These are phyloP conservation scores for Thinopyrum elongatum DNA, from an alignment of 176 grass and related monocot genomes.

Conservation along the genomic window DNA sequence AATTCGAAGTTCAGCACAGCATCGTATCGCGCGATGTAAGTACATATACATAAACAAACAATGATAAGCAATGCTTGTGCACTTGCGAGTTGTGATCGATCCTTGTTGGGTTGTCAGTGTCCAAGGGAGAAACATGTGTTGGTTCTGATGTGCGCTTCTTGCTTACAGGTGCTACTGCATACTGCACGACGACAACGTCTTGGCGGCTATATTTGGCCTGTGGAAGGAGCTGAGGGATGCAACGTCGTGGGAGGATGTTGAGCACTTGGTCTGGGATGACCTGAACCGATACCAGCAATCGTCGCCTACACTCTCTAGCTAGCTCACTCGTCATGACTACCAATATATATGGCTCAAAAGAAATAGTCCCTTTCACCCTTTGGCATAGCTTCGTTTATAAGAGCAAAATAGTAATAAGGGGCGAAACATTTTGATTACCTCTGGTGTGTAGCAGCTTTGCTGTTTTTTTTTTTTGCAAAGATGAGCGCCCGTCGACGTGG, in stretches of 20 bases:
- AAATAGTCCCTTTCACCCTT: not conserved
- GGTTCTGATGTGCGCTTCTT: not conserved
- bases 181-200: conserved; percentile 84
- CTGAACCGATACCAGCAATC: conserved; percentile 65
- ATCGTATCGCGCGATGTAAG: conserved; percentile 82
- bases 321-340: not conserved
- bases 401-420: not conserved
- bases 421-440: too few relatives aligned
- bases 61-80: not conserved
- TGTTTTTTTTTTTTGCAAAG: too few relatives aligned
- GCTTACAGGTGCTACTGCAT: conserved; percentile 85
- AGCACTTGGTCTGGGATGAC: conserved; percentile 74
- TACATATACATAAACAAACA: not conserved
- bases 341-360: not conserved
- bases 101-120: not conserved
- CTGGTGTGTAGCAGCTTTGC: too few relatives aligned
- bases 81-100: not conserved
- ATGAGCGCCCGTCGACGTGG: too few relatives aligned
- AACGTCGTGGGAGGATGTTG: conserved; percentile 68
- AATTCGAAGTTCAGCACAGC: conserved; percentile 63
- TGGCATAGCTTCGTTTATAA: not conserved
- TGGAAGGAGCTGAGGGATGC: conserved; percentile 72
- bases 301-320: not conserved
- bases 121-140: not conserved
- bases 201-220: conserved; percentile 86